Conservation (phyloP, 805 yeast genomes). For the Helenozyma baotianmanensis region DNA sequence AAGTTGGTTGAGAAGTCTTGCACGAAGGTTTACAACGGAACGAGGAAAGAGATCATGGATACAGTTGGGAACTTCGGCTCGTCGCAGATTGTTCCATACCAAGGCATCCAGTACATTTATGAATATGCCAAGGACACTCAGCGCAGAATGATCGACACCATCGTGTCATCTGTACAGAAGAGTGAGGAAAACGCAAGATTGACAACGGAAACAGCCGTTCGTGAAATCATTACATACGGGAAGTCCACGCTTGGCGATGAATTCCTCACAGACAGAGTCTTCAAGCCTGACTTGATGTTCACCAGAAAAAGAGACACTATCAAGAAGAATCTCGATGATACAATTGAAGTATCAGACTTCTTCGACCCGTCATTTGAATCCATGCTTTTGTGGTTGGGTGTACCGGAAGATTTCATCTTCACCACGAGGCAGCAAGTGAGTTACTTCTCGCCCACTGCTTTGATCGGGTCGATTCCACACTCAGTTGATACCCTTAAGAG, state of each 20-base stretch:
- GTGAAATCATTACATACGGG: slow-evolving; percentile 59
- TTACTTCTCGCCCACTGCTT: slow-evolving; percentile 28
- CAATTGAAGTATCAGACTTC: slow-evolving; percentile 66
- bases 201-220: slow-evolving; percentile 57
- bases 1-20: slow-evolving; percentile 58
- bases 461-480: slow-evolving; percentile 27
- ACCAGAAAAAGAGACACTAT: slow-evolving; percentile 63
- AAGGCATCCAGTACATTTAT: slow-evolving; percentile 59
- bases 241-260: slow-evolving; percentile 59
- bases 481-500: slow-evolving; percentile 28
- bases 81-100: slow-evolving; percentile 49
- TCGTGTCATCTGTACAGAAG: slow-evolving; percentile 56
- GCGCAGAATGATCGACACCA: slow-evolving; percentile 56
- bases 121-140: slow-evolving; percentile 71
- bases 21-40: slow-evolving; percentile 53
- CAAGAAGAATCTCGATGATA: slow-evolving; percentile 52
- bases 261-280: slow-evolving; percentile 54
- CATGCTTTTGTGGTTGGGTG: slow-evolving; percentile 43
- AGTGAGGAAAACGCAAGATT: slow-evolving; percentile 69
- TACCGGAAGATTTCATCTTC: slow-evolving; percentile 27
- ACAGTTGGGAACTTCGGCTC: slow-evolving; percentile 53
- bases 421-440: slow-evolving; percentile 25
- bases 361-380: slow-evolving; percentile 72
- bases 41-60: slow-evolving; percentile 48
- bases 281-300: slow-evolving; percentile 78